Evolutionary conservation across 139 green algal genomes (phyloP).

Genomic region (Eudorina sp.): DNA sequence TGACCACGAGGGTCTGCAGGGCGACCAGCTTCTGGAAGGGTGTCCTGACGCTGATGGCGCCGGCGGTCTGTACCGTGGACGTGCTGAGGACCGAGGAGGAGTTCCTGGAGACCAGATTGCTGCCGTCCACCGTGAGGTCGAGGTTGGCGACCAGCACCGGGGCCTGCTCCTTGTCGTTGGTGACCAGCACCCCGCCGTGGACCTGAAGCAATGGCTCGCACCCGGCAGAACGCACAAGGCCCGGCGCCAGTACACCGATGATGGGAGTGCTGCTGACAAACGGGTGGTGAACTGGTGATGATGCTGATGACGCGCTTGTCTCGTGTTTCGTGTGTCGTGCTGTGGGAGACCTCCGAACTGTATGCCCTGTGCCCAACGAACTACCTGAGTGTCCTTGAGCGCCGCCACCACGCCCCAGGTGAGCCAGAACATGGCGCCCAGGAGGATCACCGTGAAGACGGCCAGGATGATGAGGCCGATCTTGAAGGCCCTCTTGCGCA

Average conservation of each 20-base stretch:
- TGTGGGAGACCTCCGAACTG: too few species aligned
- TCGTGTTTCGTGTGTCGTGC: too few species aligned
- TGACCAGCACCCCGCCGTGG: not conserved
- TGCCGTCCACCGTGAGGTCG: not conserved
- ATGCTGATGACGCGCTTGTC: too few species aligned
- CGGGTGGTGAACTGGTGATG: too few species aligned
- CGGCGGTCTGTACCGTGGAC: not conserved
- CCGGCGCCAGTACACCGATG: too few species aligned
- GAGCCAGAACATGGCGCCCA: conserved; percentile 30
- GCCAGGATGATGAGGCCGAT: conserved; percentile 34
- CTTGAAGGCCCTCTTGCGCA: conserved; percentile 30
- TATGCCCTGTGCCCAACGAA: too few species aligned
- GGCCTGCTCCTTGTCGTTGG: not conserved
- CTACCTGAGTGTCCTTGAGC: conserved; percentile 40
- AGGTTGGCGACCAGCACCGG: not conserved
- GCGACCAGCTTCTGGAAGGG: not conserved
- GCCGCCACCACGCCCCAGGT: conserved; percentile 37
- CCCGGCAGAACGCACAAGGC: too few species aligned
- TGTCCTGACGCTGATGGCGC: not conserved
- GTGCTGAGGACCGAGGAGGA: not conserved
- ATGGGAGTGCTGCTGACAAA: too few species aligned
- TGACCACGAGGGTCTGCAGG: conserved; percentile 19
- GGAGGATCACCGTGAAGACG: conserved; percentile 18
- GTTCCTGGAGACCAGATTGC: not conserved
- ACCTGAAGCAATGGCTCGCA: too few species aligned